Conservation (phyloP, 441 rosid genomes). For the Viola pubescens region DNA sequence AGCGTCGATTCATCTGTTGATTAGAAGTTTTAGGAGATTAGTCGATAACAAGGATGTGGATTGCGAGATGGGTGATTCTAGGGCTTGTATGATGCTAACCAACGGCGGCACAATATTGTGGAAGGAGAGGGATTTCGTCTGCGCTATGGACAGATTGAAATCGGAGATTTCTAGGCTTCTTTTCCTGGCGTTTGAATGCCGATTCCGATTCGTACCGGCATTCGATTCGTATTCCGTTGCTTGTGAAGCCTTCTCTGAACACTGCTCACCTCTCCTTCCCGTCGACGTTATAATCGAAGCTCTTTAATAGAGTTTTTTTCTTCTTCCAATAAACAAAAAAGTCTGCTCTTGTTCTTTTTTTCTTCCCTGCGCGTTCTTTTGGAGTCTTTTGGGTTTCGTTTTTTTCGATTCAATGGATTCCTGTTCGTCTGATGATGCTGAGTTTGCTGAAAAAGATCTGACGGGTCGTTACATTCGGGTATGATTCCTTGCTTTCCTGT, state of each 20-base stretch:
- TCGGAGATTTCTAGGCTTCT: conserved; percentile 11
- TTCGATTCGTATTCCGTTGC: conserved; percentile 63
- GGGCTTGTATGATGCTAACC: conserved; percentile 14
- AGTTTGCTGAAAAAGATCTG: conserved; percentile 57
- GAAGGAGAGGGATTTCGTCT: no score
- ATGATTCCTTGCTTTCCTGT: background rate
- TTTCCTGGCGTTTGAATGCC: conserved; percentile 28
- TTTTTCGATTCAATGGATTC: conserved; percentile 17
- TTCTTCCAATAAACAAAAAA: background rate
- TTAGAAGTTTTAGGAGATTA: background rate
- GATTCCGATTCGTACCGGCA: conserved; percentile 47
- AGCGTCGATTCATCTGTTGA: no score
- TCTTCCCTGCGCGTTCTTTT: conserved; percentile 16
- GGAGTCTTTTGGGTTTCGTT: background rate
- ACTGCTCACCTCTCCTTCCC: background rate
- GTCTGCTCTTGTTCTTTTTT: conserved; percentile 8
- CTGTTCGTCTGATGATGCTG: conserved; percentile 24
- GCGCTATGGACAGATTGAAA: conserved; percentile 16
- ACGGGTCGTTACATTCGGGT: conserved; percentile 63
- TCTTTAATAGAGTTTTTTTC: no score
- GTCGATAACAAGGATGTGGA: conserved; percentile 19
- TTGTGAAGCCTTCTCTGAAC: conserved; percentile 63
- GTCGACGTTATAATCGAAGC: no score
- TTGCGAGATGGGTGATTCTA: conserved; percentile 20
- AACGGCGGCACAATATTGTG: no score